Conservation (phyloP, 352 stramenopile species). For the Globisporangium paroecandrum region DNA sequence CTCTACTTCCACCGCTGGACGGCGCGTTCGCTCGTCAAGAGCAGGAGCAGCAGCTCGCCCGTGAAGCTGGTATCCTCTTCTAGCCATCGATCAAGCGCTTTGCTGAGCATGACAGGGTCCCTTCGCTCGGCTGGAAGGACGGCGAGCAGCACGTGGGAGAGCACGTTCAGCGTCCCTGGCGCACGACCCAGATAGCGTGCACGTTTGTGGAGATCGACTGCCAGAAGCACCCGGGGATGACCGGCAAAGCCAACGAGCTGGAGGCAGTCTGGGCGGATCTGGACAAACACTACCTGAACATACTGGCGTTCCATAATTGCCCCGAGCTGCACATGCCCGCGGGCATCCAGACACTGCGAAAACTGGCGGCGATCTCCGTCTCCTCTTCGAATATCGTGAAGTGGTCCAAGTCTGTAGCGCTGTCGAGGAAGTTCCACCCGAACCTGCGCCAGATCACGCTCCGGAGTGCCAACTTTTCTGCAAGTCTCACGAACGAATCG, state of each 20-base stretch:
- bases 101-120: neutral
- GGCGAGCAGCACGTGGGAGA: neutral
- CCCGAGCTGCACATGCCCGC: neutral
- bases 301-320: conserved; percentile 9
- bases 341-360: neutral
- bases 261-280: neutral
- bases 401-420: neutral
- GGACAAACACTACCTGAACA: neutral
- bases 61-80: neutral
- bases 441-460: conserved; percentile 7
- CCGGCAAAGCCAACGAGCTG: neutral
- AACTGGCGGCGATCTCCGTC: conserved; percentile 3
- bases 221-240: neutral
- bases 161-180: conserved; percentile 9
- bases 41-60: neutral
- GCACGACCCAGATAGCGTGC: neutral
- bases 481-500: neutral
- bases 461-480: neutral
- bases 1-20: conserved; percentile 3
- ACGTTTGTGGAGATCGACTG: conserved; percentile 6
- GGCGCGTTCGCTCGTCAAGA: neutral
- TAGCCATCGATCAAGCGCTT: no score
- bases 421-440: neutral
- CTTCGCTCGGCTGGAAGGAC: neutral
- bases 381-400: neutral